Conservation (phyloP, 1,284 basidiomycete species). For the Tylopilus sp. region DNA sequence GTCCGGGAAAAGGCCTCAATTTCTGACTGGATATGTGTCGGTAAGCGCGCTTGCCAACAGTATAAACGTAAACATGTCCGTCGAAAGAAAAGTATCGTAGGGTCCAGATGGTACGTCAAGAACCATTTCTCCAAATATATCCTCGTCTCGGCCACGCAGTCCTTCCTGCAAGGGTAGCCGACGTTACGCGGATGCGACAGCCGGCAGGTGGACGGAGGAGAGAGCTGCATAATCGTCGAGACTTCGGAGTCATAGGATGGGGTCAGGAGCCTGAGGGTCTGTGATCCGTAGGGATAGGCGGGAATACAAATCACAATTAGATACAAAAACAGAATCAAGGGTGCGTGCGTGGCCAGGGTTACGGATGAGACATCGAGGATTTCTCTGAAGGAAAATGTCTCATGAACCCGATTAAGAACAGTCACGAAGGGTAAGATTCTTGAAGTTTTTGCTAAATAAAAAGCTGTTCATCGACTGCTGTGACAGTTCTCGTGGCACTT, state of each 20-base stretch:
- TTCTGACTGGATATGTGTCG: constrained; percentile 1
- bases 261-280: neutral
- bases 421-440: constrained; percentile 49
- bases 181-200: neutral
- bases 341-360: neutral
- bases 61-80: constrained; percentile 11
- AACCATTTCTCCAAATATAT: constrained; percentile 1
- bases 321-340: constrained; percentile 14
- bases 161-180: neutral
- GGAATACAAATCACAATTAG: constrained; percentile 24
- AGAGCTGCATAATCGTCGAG: neutral
- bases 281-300: constrained; percentile 8
- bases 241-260: neutral
- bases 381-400: neutral
- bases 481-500: constrained; percentile 14
- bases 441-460: constrained; percentile 48
- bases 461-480: constrained; percentile 4
- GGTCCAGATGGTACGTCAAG: constrained; percentile 14
- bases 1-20: constrained; percentile 5
- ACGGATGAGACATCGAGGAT: constrained; percentile 7
- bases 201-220: neutral
- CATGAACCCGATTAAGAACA: constrained; percentile 30
- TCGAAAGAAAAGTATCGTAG: constrained; percentile 13
- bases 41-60: constrained; percentile 1
- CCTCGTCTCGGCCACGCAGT: neutral